A percentile compares a stretch with the other conserved stretches of the same genome.
These are phyloP conservation scores for Boletus rubroflammeus DNA, from an alignment of 768 basidiomycete genomes.

Conservation along the genomic window DNA sequence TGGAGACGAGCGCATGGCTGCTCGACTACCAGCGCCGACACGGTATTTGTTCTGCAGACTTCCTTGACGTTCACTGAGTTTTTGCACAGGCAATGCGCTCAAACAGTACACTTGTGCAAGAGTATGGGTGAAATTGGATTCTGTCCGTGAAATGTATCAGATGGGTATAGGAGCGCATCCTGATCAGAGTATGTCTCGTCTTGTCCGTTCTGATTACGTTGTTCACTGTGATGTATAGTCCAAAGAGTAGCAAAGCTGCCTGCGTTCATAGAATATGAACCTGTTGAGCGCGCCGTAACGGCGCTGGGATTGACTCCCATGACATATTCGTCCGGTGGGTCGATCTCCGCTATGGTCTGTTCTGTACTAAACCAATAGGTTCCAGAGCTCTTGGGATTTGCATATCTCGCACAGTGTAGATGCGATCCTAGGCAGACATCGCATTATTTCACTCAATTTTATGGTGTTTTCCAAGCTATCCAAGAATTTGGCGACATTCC, in stretches of 20 bases:
- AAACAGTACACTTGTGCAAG: conserved; percentile 41
- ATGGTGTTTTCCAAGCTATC: conserved; percentile 47
- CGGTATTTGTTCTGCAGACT: conserved; percentile 31
- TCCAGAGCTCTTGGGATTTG: conserved; percentile 70
- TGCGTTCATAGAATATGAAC: conserved; percentile 38
- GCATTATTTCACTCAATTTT: conserved; percentile 60
- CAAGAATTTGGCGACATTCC: conserved; percentile 46
- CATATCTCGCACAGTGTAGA: conserved; percentile 76
- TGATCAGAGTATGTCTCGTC: conserved; percentile 57
- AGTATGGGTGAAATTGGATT: conserved; percentile 51
- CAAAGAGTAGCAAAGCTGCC: conserved; percentile 49
- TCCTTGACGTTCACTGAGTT: conserved; percentile 9
- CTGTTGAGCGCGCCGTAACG: conserved; percentile 40
- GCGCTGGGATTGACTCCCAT: conserved; percentile 63
- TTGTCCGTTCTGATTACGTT: background rate
- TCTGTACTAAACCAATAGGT: conserved; percentile 2
- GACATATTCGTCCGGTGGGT: conserved; percentile 62
- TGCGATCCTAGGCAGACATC: conserved; percentile 69
- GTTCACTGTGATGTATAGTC: conserved; percentile 37
- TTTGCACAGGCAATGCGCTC: conserved; percentile 41
- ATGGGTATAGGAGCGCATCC: conserved; percentile 71
- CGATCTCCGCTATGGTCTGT: background rate
- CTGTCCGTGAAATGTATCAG: conserved; percentile 69
- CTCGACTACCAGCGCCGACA: conserved; percentile 51
- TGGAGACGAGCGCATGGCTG: conserved; percentile 69